Base-by-base conservation (phyloP, 345 rosid genomes). In the Eutrema japonicum region DNA sequence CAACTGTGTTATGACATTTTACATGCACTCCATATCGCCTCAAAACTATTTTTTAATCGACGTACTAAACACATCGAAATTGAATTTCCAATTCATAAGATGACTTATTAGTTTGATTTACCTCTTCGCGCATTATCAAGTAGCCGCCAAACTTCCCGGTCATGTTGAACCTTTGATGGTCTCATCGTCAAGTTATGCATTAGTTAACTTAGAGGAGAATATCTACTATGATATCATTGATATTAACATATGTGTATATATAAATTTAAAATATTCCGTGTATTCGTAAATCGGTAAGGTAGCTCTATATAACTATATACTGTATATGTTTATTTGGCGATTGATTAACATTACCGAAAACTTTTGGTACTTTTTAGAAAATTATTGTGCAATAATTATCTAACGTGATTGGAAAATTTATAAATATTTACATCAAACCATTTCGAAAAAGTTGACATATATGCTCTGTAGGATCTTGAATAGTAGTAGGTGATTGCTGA, bases 401-500 rank as follows among this genome's bases (percentile, higher is more conserved):
- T 41, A 36, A 30, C 14, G 54, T 68, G 63, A 56, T 68, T 45
- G 35, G 54, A 55, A 45, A 7, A n/a, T 43, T 9, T 68, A 43
- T 45, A 45, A 68, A 55, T 10, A n/a, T 30, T 67, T 53, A 30
- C 64, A 22, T 26, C 26, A 46, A 58, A 58, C 47, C 4, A 46
- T 26, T n/a, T 47, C 27, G 3, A 22, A 48, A 59, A 58, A n/a
- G 38, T 47, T 26, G 57, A 27, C 57, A 26, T 22, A 22, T 22
- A 22, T 58, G 56, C 46, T 36, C 74, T 36, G 16, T 47, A 60
- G 5, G n/a, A 71, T 37, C 49, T 32, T 41, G 12, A 61, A 8
- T 49, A 70, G 66, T 49, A 70, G 66, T 70, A 37, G 76, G 76
- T 62, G 69, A 38, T 8, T 51, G 76, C 45, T 72, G 62, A 62